Percentiles rank a stretch among this genome's conserved stretches.
Conservation (phyloP, 257 asterid species). For the Craterostigma plantagineum region DNA sequence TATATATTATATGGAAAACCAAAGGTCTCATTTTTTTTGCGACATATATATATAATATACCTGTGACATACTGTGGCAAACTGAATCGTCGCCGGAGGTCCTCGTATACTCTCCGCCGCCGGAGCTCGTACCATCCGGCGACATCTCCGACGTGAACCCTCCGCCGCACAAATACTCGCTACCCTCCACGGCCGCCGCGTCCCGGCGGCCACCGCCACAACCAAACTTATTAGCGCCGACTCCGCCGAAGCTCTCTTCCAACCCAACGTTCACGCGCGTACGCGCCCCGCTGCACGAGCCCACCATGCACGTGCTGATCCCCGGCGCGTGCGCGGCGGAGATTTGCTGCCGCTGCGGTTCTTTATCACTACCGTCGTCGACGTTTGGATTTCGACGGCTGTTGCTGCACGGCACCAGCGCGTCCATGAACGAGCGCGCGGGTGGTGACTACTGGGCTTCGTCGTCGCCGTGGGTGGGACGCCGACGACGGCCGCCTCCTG, state of each 20-base stretch:
- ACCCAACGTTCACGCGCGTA: constrained; percentile 5
- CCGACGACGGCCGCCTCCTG: constrained; percentile 5
- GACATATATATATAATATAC: constrained; percentile 15
- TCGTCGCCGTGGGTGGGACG: constrained; percentile 15
- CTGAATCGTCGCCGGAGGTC: constrained; percentile 51
- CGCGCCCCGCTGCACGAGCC: constrained; percentile 51
- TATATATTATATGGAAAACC: too few relatives aligned
- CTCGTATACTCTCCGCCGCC: constrained; percentile 48
- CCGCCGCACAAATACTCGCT: constrained; percentile 14
- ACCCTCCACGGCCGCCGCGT: too few relatives aligned
- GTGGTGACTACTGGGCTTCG: too few relatives aligned
- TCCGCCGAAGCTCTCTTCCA: too few relatives aligned
- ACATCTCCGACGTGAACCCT: constrained; percentile 25
- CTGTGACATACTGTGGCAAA: constrained; percentile 43
- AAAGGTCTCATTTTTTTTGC: too few relatives aligned
- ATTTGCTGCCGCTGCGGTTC: constrained; percentile 7
- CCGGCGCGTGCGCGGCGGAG: constrained; percentile 15
- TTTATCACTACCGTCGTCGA: background rate
- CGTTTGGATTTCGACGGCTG: background rate
- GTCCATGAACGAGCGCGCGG: constrained; percentile 16
- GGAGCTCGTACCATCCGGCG: constrained; percentile 72
- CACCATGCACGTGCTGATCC: constrained; percentile 6
- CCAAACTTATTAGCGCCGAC: too few relatives aligned
- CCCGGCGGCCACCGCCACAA: too few relatives aligned
- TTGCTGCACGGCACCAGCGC: constrained; percentile 58